These are phyloP conservation scores for Fusarium udum DNA, from an alignment of 2,329 filamentous ascomycete genomes.

Conservation along the genomic window DNA sequence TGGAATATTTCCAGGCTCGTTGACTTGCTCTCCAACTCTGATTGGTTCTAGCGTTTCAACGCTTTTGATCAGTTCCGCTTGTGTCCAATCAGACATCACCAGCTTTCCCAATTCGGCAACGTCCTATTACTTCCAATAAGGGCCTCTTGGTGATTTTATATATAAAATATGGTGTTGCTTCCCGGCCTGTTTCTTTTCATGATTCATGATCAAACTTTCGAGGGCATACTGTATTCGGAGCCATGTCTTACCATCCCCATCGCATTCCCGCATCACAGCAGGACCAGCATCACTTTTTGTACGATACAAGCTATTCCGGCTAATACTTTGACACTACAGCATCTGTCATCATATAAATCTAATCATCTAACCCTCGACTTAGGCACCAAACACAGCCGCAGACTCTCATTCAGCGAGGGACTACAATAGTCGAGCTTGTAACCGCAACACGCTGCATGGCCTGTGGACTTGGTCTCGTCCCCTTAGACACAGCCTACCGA, in stretches of 20 bases:
- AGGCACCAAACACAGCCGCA: neutral
- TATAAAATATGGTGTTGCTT: neutral
- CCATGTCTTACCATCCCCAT: neutral
- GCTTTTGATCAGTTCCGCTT: neutral
- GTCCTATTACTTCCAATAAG: neutral
- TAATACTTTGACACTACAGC: neutral
- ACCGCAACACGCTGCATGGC: neutral
- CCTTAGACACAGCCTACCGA: neutral
- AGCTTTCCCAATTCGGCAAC: neutral
- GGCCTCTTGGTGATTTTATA: too few relatives aligned
- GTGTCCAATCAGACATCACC: neutral
- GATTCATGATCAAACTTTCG: fast-evolving
- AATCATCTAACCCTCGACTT: neutral
- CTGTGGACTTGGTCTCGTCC: neutral
- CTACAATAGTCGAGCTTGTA: neutral
- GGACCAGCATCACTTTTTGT: neutral
- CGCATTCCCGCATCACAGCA: neutral
- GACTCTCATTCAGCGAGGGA: fast-evolving
- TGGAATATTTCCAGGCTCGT: neutral
- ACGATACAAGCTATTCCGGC: neutral
- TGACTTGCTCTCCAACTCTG: neutral
- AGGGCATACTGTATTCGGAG: neutral
- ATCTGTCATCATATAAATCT: neutral
- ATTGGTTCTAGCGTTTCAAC: neutral
- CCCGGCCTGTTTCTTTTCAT: neutral